Evolutionary conservation across 345 rosid species (phyloP).

Genomic region (Lepidium didymum): DNA sequence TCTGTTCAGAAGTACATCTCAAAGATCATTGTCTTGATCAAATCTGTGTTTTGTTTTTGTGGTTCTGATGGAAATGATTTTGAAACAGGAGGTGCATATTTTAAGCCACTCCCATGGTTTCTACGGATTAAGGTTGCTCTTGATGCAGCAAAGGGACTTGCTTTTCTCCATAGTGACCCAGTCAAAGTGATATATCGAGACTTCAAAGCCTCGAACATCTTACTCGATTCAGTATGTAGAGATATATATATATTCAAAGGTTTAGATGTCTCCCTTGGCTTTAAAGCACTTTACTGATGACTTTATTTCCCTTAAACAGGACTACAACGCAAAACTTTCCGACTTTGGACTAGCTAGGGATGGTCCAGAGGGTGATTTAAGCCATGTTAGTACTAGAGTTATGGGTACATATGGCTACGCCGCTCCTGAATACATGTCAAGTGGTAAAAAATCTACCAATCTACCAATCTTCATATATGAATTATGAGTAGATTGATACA

Average conservation of each 20-base stretch:
- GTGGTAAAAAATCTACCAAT: slow-evolving; percentile 36
- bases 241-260: background rate
- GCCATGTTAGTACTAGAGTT: slow-evolving; percentile 82
- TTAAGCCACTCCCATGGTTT: slow-evolving; percentile 86
- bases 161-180: slow-evolving; percentile 80
- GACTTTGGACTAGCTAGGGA: slow-evolving; percentile 96
- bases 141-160: slow-evolving; percentile 91
- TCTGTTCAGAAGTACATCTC: slow-evolving; percentile 74
- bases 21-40: background rate
- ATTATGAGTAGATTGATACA: background rate
- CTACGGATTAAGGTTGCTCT: slow-evolving; percentile 80
- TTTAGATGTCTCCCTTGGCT: background rate
- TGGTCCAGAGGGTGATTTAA: slow-evolving; percentile 68
- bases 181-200: slow-evolving; percentile 89
- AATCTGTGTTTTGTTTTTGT: background rate
- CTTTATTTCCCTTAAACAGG: slow-evolving; percentile 35
- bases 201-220: slow-evolving; percentile 78
- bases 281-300: background rate
- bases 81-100: slow-evolving; percentile 59
- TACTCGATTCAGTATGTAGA: slow-evolving; percentile 61
- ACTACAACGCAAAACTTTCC: slow-evolving; percentile 69
- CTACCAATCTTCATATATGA: background rate
- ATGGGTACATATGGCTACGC: slow-evolving; percentile 87
- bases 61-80: slow-evolving; percentile 16
- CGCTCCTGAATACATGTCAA: slow-evolving; percentile 46